phyloP scores from a whole-genome alignment of 2,329 filamentous ascomycete species.

The Pseudogymnoascus sp. region DNA sequence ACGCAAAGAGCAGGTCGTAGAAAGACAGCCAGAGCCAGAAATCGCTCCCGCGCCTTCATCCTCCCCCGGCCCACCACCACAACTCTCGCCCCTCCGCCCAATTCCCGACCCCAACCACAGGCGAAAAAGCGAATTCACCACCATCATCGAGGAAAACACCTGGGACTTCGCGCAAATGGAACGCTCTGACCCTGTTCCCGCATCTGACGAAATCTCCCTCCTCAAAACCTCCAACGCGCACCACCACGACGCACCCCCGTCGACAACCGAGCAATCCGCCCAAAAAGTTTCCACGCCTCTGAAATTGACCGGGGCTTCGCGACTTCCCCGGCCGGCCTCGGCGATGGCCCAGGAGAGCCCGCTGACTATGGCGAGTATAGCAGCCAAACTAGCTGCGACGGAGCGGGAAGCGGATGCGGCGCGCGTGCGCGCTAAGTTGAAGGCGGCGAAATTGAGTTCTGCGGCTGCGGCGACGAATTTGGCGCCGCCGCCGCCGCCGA shows the following conservation, averaged over 20 bases:
- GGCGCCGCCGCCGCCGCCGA: background rate
- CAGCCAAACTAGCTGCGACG: constrained; percentile 54
- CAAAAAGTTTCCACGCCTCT: background rate
- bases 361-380: constrained; percentile 52
- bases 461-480: constrained; percentile 10
- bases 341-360: constrained; percentile 41
- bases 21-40: constrained; percentile 14
- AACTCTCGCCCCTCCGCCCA: constrained; percentile 37
- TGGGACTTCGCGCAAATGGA: constrained; percentile 34
- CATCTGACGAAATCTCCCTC: constrained; percentile 19
- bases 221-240: constrained; percentile 17
- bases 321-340: constrained; percentile 24
- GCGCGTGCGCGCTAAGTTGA: constrained; percentile 52
- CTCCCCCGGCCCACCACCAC: constrained; percentile 21
- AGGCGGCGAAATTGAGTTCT: constrained; percentile 38
- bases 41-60: constrained; percentile 20
- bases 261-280: constrained; percentile 10
- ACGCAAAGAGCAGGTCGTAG: background rate
- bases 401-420: constrained; percentile 57
- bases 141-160: constrained; percentile 40
- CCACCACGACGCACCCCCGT: constrained; percentile 13
- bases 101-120: constrained; percentile 22
- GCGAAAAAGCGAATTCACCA: constrained; percentile 34
- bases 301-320: constrained; percentile 11
- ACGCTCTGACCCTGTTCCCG: constrained; percentile 28